Evolutionary conservation across 495 filamentous ascomycete species (phyloP), one percentile per base, ranked within the genome.

Genomic region (Aspergillus kassunensis): DNA sequence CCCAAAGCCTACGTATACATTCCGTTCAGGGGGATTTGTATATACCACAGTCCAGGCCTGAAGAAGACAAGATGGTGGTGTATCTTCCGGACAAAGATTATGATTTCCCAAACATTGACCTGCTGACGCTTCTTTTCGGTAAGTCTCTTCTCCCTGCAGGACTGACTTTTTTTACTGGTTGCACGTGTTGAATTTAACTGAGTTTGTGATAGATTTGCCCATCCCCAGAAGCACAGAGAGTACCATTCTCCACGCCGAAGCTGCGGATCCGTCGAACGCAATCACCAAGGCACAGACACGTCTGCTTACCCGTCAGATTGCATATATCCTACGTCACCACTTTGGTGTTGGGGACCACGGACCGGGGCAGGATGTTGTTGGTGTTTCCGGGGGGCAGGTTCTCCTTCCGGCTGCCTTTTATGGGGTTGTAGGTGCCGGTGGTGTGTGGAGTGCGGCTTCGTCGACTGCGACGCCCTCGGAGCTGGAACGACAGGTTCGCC

Each of bases 271-370:
- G 2, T 60, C 62, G 34, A 67, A 75, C 31, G 48, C 49, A 13
- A 60, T 81, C 39, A 80, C 73, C 51, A 82, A 80, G 60, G 56
- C 66, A 6, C 66, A 68, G 30, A 64, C 72, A 13, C 72, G 75
- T 9, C 47, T 61, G 8, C 60, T 75, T 7, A 67, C 73, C 42
- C 64, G 75, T 39, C 66, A 67, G 13, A 60, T 71, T 23, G 76
- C 80, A 6, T 61, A 77, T 60, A 65, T 68, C 33, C 66, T 81
- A 9, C 72, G 77, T 37, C 36, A 71, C 36, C 57, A 61, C 19
- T 80, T 74, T 43, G 74, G 70, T 37, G 63, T 81, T 45, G 78
- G 78, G n/a, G 31, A 57, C 16, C 39, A 66, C 20, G 76, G 77
- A 6, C 66, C 70, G 1, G 66, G 70, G 29, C 72, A 76, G 46